Conservation (phyloP, 2,329 filamentous ascomycete genomes). For the Stylonectria norvegica region DNA sequence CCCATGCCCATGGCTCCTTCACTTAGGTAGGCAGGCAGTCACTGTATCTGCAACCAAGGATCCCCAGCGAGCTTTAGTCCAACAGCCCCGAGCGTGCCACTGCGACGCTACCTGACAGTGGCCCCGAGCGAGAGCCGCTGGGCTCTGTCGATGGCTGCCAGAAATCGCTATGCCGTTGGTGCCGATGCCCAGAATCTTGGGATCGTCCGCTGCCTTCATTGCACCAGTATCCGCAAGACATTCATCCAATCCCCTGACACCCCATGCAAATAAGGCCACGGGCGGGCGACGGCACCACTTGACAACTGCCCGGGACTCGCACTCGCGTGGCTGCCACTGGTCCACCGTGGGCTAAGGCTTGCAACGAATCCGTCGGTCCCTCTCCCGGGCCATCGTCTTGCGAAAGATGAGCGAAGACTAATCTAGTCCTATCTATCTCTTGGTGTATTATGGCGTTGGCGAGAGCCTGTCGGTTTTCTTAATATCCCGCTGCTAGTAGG, state of each 20-base stretch:
- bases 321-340: conserved; percentile 17
- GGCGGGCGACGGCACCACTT: conserved; percentile 25
- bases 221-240: conserved; percentile 30
- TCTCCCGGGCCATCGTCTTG: conserved; percentile 23
- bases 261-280: conserved; percentile 26
- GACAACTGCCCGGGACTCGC: conserved; percentile 20
- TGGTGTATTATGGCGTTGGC: background rate
- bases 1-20: background rate
- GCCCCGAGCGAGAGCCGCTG: conserved; percentile 22
- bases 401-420: conserved; percentile 23
- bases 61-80: conserved; percentile 17
- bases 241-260: conserved; percentile 19
- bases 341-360: conserved; percentile 1
- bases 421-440: conserved; percentile 16
- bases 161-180: conserved; percentile 25
- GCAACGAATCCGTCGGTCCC: conserved; percentile 18
- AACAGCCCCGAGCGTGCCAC: conserved; percentile 4
- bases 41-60: conserved; percentile 20
- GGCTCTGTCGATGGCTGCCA: no score
- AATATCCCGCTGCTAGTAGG: conserved; percentile 3
- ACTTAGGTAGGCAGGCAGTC: background rate
- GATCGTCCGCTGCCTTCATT: conserved; percentile 15
- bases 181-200: conserved; percentile 23
- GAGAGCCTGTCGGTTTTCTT: background rate
- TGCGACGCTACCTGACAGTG: background rate